Conservation (phyloP, 805 yeast genomes). For the Wickerhamomyces strasburgensis region DNA sequence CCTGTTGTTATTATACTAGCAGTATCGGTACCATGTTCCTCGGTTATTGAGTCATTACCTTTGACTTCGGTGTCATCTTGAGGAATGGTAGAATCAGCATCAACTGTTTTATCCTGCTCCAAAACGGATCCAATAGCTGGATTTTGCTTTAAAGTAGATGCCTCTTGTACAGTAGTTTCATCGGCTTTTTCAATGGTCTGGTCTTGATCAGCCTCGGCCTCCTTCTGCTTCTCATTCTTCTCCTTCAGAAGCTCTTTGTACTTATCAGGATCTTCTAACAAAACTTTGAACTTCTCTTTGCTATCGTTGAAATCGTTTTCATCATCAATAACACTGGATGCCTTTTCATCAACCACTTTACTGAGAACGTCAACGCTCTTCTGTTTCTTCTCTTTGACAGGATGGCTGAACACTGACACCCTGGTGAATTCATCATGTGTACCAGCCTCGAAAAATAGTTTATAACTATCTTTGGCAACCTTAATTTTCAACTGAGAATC, state of each 20-base stretch:
- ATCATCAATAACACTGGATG: conserved; percentile 7
- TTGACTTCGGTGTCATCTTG: conserved; percentile 43
- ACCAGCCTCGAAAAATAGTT: conserved; percentile 72
- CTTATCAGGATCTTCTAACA: conserved; percentile 8
- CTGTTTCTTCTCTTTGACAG: conserved; percentile 28
- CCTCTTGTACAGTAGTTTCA: conserved; percentile 18
- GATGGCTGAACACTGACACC: conserved; percentile 42
- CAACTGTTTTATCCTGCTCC: conserved; percentile 30
- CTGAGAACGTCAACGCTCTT: conserved; percentile 31
- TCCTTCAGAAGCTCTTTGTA: conserved; percentile 9
- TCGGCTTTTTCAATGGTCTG: conserved; percentile 21
- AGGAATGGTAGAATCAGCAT: conserved; percentile 45
- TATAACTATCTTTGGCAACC: conserved; percentile 71
- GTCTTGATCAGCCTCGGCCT: conserved; percentile 20
- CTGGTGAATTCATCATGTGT: conserved; percentile 78
- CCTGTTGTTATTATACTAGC: conserved; percentile 17
- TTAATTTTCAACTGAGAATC: conserved; percentile 73
- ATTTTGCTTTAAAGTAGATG: conserved; percentile 13
- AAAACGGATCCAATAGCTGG: conserved; percentile 21
- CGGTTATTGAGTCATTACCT: conserved; percentile 38
- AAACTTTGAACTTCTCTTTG: conserved; percentile 3
- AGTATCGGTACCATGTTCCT: conserved; percentile 35
- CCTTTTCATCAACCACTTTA: conserved; percentile 6
- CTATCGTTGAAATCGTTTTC: conserved; percentile 11
- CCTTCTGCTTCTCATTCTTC: conserved; percentile 5